Evolutionary conservation across 2,329 filamentous ascomycete genomes (phyloP), one percentile per base, ranked within the genome.

Genomic region (Sarocladium oryzae): DNA sequence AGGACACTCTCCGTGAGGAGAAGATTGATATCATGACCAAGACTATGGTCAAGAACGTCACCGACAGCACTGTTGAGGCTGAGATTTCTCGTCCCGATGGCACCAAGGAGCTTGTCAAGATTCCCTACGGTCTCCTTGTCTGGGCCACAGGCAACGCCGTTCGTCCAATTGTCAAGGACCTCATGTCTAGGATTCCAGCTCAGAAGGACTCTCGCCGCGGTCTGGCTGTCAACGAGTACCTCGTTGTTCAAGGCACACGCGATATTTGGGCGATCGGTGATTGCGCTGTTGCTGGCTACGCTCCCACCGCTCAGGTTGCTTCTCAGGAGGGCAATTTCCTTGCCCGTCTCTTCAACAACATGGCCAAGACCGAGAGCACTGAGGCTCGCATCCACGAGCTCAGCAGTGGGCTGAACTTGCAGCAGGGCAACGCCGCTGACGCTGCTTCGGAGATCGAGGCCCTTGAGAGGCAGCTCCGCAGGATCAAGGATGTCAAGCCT

Each of bases 261-360:
- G 95, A 97, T 68, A 88, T 99, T 68, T 99, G 93, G 93, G 93
- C 93, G 48, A 86, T 96, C 50, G 93, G 93, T 63, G 93, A 99
- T 77, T 99, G 93, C 69, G 92, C 92, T 51, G 87, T 97, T 48
- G 93, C 93, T 60, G 95, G 95, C 69, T 99, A 99, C 67, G 93
- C 93, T 26, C 93, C 93, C 32, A 99, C 93, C 8, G 93, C 93
- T 26, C 93, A 99, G 77, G 93, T 99, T 43, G 93, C 93, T 52
- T 82, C 88, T 9, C 93, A 99, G 74, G 93, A 99, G 73, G 93
- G 93, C 65, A 85, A 82, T 64, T 99, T 97, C 82, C 81, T 99
- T 33, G 93, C 90, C 36, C 85, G 89, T 56, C 83, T 99, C 55
- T 96, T 99, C 79, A 99, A 99, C 79, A 95, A 93, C 71, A 96